Percentiles rank a stretch among this genome's conserved stretches.
These are phyloP conservation scores for Aschersonia sp. DNA, from an alignment of 2,329 filamentous ascomycete genomes.

Conservation along the genomic window DNA sequence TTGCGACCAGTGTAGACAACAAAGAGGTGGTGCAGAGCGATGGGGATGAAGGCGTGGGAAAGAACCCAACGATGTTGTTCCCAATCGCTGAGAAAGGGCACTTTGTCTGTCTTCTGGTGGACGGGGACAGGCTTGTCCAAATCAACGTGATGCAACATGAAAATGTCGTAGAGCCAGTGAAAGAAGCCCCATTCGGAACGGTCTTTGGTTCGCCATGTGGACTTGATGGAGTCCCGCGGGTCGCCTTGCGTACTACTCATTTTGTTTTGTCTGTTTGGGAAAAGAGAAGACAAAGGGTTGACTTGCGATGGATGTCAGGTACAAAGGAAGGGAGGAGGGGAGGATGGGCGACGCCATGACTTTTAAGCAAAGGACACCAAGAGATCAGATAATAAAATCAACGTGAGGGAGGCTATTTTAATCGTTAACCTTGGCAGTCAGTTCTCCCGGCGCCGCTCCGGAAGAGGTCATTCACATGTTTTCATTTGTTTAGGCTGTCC, in stretches of 20 bases:
- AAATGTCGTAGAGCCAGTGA: slow-evolving; percentile 5
- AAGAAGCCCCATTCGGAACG: slow-evolving; percentile 4
- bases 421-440: too few relatives aligned
- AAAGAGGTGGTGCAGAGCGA: slow-evolving; percentile 3
- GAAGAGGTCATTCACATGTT: neutral
- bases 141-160: slow-evolving; percentile 1
- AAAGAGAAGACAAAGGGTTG: too few relatives aligned
- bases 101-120: slow-evolving; percentile 2
- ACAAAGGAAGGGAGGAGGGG: neutral
- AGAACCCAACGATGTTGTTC: slow-evolving; percentile 4
- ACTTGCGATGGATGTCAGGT: too few relatives aligned
- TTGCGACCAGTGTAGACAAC: slow-evolving; percentile 3
- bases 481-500: neutral
- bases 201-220: slow-evolving; percentile 3
- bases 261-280: too few relatives aligned
- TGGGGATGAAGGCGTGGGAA: slow-evolving; percentile 3
- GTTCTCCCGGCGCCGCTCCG: neutral
- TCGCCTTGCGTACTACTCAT: slow-evolving; percentile 1
- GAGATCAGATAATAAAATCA: neutral
- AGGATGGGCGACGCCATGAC: neutral
- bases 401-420: too few relatives aligned
- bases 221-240: slow-evolving; percentile 4
- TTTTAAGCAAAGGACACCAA: neutral
- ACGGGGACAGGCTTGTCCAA: slow-evolving; percentile 3
- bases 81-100: slow-evolving; percentile 3